A percentile compares a stretch with the other conserved stretches of the same genome.
phyloP scores from a whole-genome alignment of 768 basidiomycete genomes.

The Phanerodontia chrysosporium region DNA sequence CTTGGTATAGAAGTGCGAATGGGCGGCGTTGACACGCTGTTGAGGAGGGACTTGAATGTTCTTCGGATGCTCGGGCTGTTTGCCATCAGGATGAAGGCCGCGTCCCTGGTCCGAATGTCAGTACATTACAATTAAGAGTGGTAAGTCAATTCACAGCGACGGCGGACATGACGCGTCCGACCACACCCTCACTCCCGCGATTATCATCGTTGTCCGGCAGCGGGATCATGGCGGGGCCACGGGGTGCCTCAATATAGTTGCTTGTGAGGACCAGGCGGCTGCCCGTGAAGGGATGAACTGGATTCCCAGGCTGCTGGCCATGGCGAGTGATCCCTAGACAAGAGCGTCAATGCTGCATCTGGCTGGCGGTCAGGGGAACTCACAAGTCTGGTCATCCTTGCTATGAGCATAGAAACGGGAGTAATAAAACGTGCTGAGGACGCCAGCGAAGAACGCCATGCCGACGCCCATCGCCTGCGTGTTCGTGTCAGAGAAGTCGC shows the following conservation, averaged over 20 bases:
- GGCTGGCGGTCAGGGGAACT: not conserved
- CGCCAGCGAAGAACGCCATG: not conserved
- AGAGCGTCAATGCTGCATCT: not conserved
- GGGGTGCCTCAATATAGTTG: not conserved
- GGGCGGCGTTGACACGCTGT: not conserved
- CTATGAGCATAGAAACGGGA: not conserved
- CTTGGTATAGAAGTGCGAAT: no score
- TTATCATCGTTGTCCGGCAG: conserved; percentile 5
- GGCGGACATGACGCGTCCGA: conserved; percentile 3
- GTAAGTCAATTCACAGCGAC: not conserved
- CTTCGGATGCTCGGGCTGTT: not conserved
- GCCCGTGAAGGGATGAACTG: no score
- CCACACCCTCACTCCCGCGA: not conserved
- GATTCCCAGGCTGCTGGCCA: conserved; percentile 7
- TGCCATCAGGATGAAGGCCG: not conserved
- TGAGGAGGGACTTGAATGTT: not conserved
- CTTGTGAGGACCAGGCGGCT: not conserved
- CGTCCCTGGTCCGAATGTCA: no score
- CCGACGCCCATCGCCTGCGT: conserved; percentile 2
- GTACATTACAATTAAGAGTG: no score
- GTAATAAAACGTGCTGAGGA: conserved; percentile 1
- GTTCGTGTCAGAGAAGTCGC: no score
- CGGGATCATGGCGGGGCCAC: not conserved
- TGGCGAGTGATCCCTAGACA: conserved; percentile 8
- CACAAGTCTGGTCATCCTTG: conserved; percentile 9